Conservation (phyloP, 768 basidiomycete genomes). For the Trametes cubensis region DNA sequence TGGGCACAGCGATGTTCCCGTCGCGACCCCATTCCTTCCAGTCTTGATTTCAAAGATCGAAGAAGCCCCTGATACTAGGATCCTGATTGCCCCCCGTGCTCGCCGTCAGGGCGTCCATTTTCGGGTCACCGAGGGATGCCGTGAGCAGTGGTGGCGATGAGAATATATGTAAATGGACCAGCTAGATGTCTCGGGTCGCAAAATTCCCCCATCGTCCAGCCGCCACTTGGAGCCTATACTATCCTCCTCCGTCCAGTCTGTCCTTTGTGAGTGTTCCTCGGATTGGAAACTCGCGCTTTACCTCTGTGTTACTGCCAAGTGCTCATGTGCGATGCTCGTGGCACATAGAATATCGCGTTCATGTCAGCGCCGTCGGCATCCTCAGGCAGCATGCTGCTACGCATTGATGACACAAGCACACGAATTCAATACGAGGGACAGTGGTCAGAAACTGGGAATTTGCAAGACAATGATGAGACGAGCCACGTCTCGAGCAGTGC, state of each 20-base stretch:
- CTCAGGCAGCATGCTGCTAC: conserved; percentile 10
- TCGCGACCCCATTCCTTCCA: background rate
- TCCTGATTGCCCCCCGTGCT: conserved; percentile 3
- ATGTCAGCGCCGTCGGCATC: background rate
- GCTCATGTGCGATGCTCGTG: no score
- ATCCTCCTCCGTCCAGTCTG: background rate
- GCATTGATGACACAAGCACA: conserved; percentile 19
- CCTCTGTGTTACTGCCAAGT: no score
- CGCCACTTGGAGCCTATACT: background rate
- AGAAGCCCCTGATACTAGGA: conserved; percentile 6
- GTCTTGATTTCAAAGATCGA: conserved; percentile 11
- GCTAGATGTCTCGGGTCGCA: background rate
- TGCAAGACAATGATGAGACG: background rate
- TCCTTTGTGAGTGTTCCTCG: background rate
- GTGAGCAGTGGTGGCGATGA: background rate
- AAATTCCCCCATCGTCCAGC: background rate
- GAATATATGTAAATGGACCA: conserved; percentile 2
- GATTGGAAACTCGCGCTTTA: no score
- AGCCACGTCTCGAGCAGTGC: conserved; percentile 15
- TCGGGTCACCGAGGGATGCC: background rate
- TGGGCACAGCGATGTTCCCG: background rate
- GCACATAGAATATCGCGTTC: conserved; percentile 2
- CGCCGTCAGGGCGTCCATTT: background rate
- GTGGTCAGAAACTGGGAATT: conserved; percentile 1
- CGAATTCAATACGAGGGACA: conserved; percentile 9